Evolutionary conservation across 495 filamentous ascomycete genomes (phyloP), one percentile per base, ranked within the genome.

Genomic region (Penicillium diatomitis): DNA sequence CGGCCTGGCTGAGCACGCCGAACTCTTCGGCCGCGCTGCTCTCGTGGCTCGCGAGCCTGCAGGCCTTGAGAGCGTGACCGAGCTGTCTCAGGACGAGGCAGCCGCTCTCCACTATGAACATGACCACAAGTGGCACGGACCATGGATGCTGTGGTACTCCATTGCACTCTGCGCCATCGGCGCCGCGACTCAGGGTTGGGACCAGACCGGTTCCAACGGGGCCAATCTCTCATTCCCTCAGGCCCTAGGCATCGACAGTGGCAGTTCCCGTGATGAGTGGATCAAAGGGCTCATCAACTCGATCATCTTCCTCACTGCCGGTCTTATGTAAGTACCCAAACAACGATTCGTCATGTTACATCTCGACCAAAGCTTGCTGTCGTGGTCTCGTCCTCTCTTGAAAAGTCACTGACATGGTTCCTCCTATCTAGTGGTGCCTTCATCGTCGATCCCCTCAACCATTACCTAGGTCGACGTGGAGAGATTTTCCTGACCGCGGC

Each of bases 181-280:
- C 2, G 66, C 66, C 6, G 66, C 66, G 4, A 69, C 63, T 2
- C 66, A 69, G 50, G 77, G 77, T 31, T 85, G 80, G 82, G 82
- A 85, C 63, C 80, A 85, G 55, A 83, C 82, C 4, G 82, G 81
- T 5, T 76, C 77, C 41, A 85, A 86, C 52, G 82, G 82, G 27
- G 82, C 82, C 30, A 84, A 84, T 50, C 52, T 85, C 50, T 67
- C 69, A 5, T 85, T 82, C 60, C 76, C 74, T 0, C 30, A 58
- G 11, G 75, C 73, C 28, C 79, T 85, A 42, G 69, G 69, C 4
- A 76, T 84, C 32, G 62, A 62, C 20, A 20, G 20, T 1, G 60
- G 69, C 4, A 36, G 45, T 12, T 60, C 61, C 4, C 53, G 47
- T 6, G 76, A 85, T 49, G 60, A 70, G 6, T 82, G 80, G 72